phyloP scores from a whole-genome alignment of 176 grass and related monocot genomes.

The Leersia perrieri region DNA sequence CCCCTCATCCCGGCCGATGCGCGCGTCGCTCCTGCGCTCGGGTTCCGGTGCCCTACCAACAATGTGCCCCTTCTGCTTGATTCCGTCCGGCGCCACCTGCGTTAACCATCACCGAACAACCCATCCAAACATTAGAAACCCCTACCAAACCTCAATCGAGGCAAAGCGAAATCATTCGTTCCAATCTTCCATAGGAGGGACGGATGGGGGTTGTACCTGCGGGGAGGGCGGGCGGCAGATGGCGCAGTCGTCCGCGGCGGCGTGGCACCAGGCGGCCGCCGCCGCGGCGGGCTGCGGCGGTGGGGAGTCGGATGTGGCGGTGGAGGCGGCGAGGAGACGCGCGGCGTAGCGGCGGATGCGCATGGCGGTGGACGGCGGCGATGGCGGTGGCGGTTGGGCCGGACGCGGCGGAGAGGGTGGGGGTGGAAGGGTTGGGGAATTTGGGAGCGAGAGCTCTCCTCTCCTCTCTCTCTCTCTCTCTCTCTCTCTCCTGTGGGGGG shows the following conservation, averaged over 20 bases:
- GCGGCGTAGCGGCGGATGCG: conserved; percentile 65
- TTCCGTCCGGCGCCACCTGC: conserved; percentile 36
- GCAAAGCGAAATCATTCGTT: conserved; percentile 5
- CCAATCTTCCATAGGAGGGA: background rate
- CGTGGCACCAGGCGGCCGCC: conserved; percentile 38
- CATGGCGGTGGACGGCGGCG: conserved; percentile 31
- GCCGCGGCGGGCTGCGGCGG: conserved; percentile 18
- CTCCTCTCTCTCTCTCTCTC: too few species aligned
- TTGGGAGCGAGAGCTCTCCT: conserved; percentile 21
- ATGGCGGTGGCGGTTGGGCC: background rate
- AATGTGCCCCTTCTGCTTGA: conserved; percentile 39
- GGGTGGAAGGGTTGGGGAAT: conserved; percentile 46
- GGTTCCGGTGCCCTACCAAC: background rate
- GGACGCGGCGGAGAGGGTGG: background rate
- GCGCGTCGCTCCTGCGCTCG: conserved; percentile 11
- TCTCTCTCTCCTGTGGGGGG: too few species aligned
- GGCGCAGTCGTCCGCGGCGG: conserved; percentile 44
- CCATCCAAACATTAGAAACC: conserved; percentile 12
- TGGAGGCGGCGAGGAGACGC: conserved; percentile 42
- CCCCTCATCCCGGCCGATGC: background rate
- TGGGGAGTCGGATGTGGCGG: background rate
- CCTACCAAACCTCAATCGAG: background rate
- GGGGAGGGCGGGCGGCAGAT: conserved; percentile 35
- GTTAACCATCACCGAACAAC: background rate
- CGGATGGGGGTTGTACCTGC: conserved; percentile 22